Evolutionary conservation across 1,284 basidiomycete genomes (phyloP), one percentile per base, ranked within the genome.

Genomic region (Mycena citricolor): DNA sequence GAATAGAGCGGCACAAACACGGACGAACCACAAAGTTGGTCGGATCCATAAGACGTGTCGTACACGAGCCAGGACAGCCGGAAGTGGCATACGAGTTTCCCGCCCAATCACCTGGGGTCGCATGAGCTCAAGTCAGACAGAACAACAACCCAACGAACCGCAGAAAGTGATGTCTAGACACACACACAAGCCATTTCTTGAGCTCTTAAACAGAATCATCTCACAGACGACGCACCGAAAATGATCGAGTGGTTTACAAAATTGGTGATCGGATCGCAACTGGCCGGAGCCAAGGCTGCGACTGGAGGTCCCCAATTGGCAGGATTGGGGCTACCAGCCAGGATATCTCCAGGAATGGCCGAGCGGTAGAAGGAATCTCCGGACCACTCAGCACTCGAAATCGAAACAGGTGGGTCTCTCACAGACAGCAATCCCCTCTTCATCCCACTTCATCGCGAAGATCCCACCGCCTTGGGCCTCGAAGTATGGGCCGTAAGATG

Each of bases 401-500:
- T 17, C 14, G 22, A 20, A 30, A 21, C 13, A 22, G 22, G 22
- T 21, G 20, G 24, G 11, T 22, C 6, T 71, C 81, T 59, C 45
- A 86, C 85, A 89, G 42, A 88, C 70, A 16, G 78, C 75, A 46
- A 89, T 86, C 1, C 81, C 81, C 35, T 74, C 74, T 47, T 82
- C 74, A 54, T 86, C 83, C 85, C 84, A 90, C 51, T 83, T 81
- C 80, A 87, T 87, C 0, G 80, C 86, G 54, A 82, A 84, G 1
- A 86, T 77, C 13, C 86, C 87, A n/a, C 87, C 86, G 8, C 83
- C 83, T 54, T 74, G 75, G 1, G 70, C 69, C 55, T 88, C 83
- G 58, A 89, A 87, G 22, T 73, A 74, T 12, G 79, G 76, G 0
- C 86, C 86, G 58, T 86, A 90, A 0, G 85, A 86, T 11, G 79